phyloP scores from a whole-genome alignment of 257 asterid species.

The Solanum lycopersicoides region DNA sequence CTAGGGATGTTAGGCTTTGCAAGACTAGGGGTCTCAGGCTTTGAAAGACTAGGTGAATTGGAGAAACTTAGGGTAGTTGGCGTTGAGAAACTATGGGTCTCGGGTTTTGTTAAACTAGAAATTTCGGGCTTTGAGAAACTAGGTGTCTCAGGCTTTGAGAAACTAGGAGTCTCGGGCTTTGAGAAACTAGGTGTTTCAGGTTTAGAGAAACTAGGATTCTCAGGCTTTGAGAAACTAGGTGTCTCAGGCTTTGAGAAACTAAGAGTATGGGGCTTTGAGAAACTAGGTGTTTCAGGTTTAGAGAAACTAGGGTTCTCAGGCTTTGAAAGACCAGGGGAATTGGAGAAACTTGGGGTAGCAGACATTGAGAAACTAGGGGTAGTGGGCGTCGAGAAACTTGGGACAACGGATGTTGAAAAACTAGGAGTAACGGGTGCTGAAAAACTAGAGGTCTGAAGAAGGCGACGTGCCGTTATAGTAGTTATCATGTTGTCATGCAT shows the following conservation, averaged over 20 bases:
- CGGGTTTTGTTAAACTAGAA: too few species aligned
- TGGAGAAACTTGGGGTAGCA: neutral
- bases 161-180: too few species aligned
- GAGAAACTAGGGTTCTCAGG: neutral
- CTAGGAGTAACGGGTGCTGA: too few species aligned
- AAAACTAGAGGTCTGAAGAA: neutral
- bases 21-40: neutral
- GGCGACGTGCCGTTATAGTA: constrained; percentile 4
- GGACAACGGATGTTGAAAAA: neutral
- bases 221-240: too few species aligned
- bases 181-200: too few species aligned
- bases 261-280: too few species aligned
- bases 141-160: too few species aligned
- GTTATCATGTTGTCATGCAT: neutral
- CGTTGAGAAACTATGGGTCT: neutral
- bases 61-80: neutral
- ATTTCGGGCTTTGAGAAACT: too few species aligned
- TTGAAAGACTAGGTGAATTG: neutral
- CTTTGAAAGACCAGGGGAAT: neutral
- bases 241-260: too few species aligned
- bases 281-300: too few species aligned
- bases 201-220: too few species aligned
- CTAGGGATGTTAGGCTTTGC: neutral
- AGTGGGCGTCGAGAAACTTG: neutral
- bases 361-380: neutral